phyloP scores from a whole-genome alignment of 306 rosid genomes.

The Benincasa hispida region DNA sequence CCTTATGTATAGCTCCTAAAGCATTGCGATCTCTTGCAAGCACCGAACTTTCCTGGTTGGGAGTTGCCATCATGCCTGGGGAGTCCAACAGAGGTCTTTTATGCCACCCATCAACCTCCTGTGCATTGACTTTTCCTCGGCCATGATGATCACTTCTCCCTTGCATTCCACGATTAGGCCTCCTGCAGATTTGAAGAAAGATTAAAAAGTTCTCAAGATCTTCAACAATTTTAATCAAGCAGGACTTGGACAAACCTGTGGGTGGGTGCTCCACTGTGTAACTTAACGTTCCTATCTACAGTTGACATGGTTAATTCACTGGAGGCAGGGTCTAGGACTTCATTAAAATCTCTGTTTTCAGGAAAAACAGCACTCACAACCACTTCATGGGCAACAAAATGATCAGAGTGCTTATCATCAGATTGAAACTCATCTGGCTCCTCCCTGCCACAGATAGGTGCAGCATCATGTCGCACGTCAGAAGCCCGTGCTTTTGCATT shows the following conservation, averaged over 20 bases:
- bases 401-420: slow-evolving; percentile 22
- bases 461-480: slow-evolving; percentile 32
- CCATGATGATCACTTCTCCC: slow-evolving; percentile 42
- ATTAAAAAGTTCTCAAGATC: slow-evolving; percentile 12
- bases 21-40: slow-evolving; percentile 39
- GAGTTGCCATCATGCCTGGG: slow-evolving; percentile 24
- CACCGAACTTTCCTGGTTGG: slow-evolving; percentile 29
- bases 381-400: slow-evolving; percentile 25
- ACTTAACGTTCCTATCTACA: slow-evolving; percentile 33
- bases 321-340: slow-evolving; percentile 23
- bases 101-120: slow-evolving; percentile 52
- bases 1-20: slow-evolving; percentile 25
- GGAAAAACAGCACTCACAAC: slow-evolving; percentile 16
- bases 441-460: slow-evolving; percentile 35
- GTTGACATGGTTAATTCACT: slow-evolving; percentile 24
- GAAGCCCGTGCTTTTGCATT: slow-evolving; percentile 79
- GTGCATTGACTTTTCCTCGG: slow-evolving; percentile 37
- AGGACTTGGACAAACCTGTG: slow-evolving; percentile 52
- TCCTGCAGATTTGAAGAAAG: slow-evolving; percentile 50
- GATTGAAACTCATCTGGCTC: slow-evolving; percentile 35
- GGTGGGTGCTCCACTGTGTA: slow-evolving; percentile 23
- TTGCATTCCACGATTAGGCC: slow-evolving; percentile 40
- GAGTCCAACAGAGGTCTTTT: slow-evolving; percentile 35
- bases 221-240: slow-evolving; percentile 20
- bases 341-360: slow-evolving; percentile 25